A percentile compares a stretch with the other conserved stretches of the same genome.
Evolutionary conservation across 1,139 yeast genomes (phyloP).

Genomic region (Magnusiomyces tetraspermus): DNA sequence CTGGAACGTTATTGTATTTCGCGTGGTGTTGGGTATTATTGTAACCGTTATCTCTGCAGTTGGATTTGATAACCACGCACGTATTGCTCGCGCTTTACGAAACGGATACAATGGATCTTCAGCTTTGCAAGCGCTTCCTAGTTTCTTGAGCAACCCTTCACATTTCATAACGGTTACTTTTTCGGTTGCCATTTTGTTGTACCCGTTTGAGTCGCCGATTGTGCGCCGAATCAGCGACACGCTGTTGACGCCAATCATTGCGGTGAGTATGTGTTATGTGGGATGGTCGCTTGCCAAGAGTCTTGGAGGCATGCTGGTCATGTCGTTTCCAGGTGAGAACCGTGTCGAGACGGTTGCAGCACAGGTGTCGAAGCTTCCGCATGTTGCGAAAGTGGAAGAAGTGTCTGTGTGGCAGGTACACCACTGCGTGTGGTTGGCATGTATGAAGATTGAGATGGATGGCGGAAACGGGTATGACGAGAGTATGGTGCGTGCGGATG

Average conservation of each 20-base stretch:
- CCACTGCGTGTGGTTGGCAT: constrained; percentile 36
- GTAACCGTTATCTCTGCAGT: constrained; percentile 32
- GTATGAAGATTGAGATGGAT: constrained; percentile 28
- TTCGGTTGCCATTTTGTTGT: constrained; percentile 33
- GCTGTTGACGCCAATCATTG: constrained; percentile 33
- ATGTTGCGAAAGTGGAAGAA: constrained; percentile 29
- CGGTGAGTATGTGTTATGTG: constrained; percentile 33
- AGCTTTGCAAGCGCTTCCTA: constrained; percentile 19
- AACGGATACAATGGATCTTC: neutral
- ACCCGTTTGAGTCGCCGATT: constrained; percentile 25
- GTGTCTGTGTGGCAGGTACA: constrained; percentile 38
- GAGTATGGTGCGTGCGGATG: neutral
- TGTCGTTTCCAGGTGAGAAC: constrained; percentile 37
- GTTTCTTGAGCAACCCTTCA: constrained; percentile 45
- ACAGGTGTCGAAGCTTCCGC: constrained; percentile 22
- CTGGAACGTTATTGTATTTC: constrained; percentile 21
- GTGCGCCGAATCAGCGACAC: constrained; percentile 22
- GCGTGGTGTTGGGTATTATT: constrained; percentile 29
- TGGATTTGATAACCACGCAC: constrained; percentile 28
- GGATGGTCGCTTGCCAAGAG: constrained; percentile 37
- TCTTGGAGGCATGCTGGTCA: constrained; percentile 37
- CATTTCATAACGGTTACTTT: constrained; percentile 53
- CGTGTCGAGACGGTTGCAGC: constrained; percentile 25
- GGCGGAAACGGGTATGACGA: constrained; percentile 20
- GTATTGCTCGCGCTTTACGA: constrained; percentile 27